Evolutionary conservation across 139 green algal species (phyloP).

Genomic region (Pycnococcus provasolii): DNA sequence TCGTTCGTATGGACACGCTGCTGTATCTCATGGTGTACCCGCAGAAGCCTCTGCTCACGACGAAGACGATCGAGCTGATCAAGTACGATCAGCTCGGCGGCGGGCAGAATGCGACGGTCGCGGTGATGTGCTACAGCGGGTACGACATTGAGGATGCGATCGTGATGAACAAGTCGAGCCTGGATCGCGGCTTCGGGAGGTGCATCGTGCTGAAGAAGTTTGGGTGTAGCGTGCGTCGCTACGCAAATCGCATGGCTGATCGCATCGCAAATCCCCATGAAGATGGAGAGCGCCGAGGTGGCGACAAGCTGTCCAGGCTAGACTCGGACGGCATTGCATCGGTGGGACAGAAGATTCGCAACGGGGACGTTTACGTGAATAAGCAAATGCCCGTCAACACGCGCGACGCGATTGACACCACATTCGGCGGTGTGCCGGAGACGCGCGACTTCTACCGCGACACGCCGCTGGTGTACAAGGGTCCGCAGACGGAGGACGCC

Average conservation of each 20-base stretch:
- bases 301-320: background rate
- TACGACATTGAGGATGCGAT: conserved; percentile 83
- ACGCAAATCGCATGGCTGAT: background rate
- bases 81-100: conserved; percentile 85
- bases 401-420: conserved; percentile 49
- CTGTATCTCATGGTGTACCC: conserved; percentile 94
- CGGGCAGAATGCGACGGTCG: conserved; percentile 94
- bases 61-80: conserved; percentile 86
- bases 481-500: conserved; percentile 30
- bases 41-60: conserved; percentile 90
- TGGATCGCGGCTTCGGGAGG: conserved; percentile 94
- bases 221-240: conserved; percentile 22
- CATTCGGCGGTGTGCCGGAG: conserved; percentile 48
- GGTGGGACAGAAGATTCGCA: conserved; percentile 66
- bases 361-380: conserved; percentile 83
- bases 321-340: conserved; percentile 77
- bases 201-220: conserved; percentile 91
- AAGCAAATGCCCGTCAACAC: conserved; percentile 81
- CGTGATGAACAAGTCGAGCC: conserved; percentile 89
- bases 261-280: background rate
- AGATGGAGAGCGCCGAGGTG: background rate
- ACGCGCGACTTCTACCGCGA: conserved; percentile 31
- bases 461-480: conserved; percentile 33
- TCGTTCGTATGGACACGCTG: conserved; percentile 83
- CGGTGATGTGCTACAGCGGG: conserved; percentile 90